Conservation (phyloP, 78 protist genomes). For the Dictyostelium discoideum region DNA sequence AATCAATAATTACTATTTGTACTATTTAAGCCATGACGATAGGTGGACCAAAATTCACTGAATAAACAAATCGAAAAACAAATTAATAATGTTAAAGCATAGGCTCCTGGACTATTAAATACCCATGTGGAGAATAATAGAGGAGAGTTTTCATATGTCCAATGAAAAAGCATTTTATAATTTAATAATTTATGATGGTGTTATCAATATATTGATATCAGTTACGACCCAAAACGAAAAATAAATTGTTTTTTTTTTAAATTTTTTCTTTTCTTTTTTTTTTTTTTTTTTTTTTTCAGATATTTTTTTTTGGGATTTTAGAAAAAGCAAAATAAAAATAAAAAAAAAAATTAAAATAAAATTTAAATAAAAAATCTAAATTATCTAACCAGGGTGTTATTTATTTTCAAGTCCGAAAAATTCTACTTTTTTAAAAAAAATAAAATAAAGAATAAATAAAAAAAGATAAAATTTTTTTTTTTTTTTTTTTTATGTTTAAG, state of each 20-base stretch:
- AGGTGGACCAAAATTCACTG: conserved; percentile 47
- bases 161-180: conserved; percentile 40
- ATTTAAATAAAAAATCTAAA: no score
- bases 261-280: neutral
- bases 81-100: conserved; percentile 1
- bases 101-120: conserved; percentile 19
- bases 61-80: conserved; percentile 19
- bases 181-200: neutral
- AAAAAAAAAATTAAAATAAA: neutral
- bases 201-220: neutral
- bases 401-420: no score
- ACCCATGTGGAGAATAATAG: conserved; percentile 55
- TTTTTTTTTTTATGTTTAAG: no score
- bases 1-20: neutral
- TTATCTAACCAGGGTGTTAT: no score
- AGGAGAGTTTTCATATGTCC: neutral
- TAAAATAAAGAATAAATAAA: no score
- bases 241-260: neutral
- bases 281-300: neutral
- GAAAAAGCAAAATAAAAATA: neutral
- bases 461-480: no score
- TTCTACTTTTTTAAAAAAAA: no score
- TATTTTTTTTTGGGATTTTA: neutral
- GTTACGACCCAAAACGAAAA: neutral
- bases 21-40: conserved; percentile 35